Percentiles rank a stretch among this genome's conserved stretches.
Conservation (phyloP, 805 yeast genomes). For the Ogataea degrootiae region DNA sequence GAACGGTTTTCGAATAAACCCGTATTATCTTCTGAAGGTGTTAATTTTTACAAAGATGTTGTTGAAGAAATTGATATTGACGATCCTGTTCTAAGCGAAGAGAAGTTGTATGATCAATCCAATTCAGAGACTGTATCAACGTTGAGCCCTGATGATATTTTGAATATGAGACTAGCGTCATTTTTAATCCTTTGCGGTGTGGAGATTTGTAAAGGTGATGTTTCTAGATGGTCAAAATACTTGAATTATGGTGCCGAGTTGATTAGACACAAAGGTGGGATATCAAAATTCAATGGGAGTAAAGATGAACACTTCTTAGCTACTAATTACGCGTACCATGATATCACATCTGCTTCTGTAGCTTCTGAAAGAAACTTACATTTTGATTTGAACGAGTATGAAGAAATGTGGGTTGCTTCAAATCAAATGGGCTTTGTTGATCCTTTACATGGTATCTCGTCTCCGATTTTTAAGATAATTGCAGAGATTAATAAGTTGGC, state of each 20-base stretch:
- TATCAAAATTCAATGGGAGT: constrained; percentile 43
- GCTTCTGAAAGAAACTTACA: constrained; percentile 58
- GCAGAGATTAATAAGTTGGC: constrained; percentile 66
- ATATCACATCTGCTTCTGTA: constrained; percentile 60
- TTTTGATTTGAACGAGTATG: constrained; percentile 59
- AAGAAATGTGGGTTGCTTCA: constrained; percentile 39
- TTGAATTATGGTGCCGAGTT: constrained; percentile 62
- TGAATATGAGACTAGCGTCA: constrained; percentile 53
- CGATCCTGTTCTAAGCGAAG: constrained; percentile 14
- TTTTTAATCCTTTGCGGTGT: constrained; percentile 70
- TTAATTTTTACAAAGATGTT: constrained; percentile 18
- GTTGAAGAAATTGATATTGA: constrained; percentile 22
- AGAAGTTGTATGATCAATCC: constrained; percentile 5
- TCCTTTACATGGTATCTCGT: constrained; percentile 70
- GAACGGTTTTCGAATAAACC: constrained; percentile 35
- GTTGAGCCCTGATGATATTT: constrained; percentile 28
- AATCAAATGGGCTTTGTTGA: constrained; percentile 46
- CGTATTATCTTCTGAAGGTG: constrained; percentile 17
- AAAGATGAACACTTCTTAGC: constrained; percentile 68
- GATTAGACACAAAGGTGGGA: constrained; percentile 58
- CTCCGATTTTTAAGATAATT: constrained; percentile 58
- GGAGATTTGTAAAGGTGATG: constrained; percentile 80
- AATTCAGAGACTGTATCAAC: constrained; percentile 2
- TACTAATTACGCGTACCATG: constrained; percentile 78
- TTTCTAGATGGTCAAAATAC: constrained; percentile 66